Conservation (phyloP, 139 green algal species). For the Coelastrella sp. region DNA sequence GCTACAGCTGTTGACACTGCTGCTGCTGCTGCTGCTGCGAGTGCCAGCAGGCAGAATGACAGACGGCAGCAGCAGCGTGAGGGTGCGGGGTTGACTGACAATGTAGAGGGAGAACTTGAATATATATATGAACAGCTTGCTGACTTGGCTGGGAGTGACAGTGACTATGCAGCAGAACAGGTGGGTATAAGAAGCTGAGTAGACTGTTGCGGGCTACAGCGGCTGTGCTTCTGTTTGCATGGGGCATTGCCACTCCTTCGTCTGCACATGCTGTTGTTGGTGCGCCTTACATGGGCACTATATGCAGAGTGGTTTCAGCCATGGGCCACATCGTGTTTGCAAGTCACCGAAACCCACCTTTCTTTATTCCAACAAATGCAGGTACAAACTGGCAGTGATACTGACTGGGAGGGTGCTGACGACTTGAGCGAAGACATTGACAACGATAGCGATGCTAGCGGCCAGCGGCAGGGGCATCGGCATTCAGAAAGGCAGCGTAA, state of each 20-base stretch:
- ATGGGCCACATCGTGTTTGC: too few species aligned
- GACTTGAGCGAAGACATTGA: not conserved
- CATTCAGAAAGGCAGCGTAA: not conserved
- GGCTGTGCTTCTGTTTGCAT: too few species aligned
- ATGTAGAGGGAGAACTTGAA: not conserved
- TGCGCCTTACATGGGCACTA: too few species aligned
- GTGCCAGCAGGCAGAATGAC: too few species aligned
- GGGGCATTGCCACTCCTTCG: too few species aligned
- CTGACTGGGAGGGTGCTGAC: not conserved
- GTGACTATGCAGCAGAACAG: not conserved
- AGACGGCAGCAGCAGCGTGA: not conserved
- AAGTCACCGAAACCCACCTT: too few species aligned
- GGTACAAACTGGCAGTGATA: not conserved
- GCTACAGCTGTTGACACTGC: not conserved
- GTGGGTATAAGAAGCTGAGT: too few species aligned
- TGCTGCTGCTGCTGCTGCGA: conserved; percentile 1
- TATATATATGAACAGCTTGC: not conserved
- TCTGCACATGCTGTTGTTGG: too few species aligned
- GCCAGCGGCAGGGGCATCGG: not conserved
- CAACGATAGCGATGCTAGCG: not conserved
- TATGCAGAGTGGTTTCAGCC: too few species aligned
- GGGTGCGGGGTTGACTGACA: too few species aligned
- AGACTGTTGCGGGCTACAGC: too few species aligned
- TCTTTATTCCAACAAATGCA: too few species aligned
- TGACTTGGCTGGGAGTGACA: conserved; percentile 10